These are phyloP conservation scores for Kwoniella dendrophila DNA, from an alignment of 768 basidiomycete species.

Conservation along the genomic window DNA sequence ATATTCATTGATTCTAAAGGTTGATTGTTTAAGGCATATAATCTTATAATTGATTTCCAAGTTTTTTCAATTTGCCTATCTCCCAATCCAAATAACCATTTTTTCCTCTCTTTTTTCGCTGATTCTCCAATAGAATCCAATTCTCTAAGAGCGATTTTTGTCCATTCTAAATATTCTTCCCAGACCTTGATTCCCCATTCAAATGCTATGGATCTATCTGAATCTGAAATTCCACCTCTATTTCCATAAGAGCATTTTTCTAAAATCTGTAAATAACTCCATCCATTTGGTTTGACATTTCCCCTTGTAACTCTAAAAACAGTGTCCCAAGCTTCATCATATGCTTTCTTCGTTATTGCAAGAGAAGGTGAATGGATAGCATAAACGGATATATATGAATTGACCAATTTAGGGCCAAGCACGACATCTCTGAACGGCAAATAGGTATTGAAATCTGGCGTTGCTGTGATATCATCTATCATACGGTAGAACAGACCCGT, in stretches of 20 bases:
- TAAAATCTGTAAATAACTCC: slow-evolving; percentile 68
- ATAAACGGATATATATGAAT: slow-evolving; percentile 78
- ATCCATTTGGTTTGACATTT: slow-evolving; percentile 57
- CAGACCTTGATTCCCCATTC: slow-evolving; percentile 68
- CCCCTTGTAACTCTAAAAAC: slow-evolving; percentile 2
- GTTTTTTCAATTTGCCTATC: slow-evolving; percentile 65
- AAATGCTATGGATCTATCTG: slow-evolving; percentile 56
- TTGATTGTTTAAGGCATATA: slow-evolving; percentile 60
- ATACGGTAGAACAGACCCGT: slow-evolving; percentile 68
- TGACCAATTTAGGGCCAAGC: slow-evolving; percentile 68
- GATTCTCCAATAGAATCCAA: not conserved
- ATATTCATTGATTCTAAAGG: slow-evolving; percentile 61
- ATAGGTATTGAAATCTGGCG: not conserved
- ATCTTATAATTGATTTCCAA: slow-evolving; percentile 69
- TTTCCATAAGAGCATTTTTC: slow-evolving; percentile 64
- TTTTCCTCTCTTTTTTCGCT: not conserved
- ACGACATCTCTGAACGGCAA: slow-evolving; percentile 64
- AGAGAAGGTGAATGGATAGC: slow-evolving; percentile 64
- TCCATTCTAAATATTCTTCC: slow-evolving; percentile 62
- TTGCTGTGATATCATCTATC: slow-evolving; percentile 58
- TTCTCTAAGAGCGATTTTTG: not conserved
- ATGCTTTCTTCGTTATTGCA: slow-evolving; percentile 61
- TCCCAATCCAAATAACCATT: slow-evolving; percentile 28
- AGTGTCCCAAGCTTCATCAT: slow-evolving; percentile 54
- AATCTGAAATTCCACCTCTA: slow-evolving; percentile 60